Conservation (phyloP, 1,284 basidiomycete species). For the Cryptococcus sp. region DNA sequence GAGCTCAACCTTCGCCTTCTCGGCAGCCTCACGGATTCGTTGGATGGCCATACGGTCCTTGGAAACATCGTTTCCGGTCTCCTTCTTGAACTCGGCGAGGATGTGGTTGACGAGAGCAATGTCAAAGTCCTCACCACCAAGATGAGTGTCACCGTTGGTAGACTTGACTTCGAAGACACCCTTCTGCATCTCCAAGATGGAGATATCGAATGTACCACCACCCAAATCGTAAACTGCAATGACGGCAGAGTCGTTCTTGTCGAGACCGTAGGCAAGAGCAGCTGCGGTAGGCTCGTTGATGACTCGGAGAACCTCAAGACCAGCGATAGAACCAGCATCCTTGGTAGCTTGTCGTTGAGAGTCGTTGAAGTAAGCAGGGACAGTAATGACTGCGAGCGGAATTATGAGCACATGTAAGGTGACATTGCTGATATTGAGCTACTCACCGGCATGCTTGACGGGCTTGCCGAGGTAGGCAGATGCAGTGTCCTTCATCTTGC, state of each 20-base stretch:
- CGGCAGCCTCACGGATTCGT: slow-evolving; percentile 96
- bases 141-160: slow-evolving; percentile 97
- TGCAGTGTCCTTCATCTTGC: slow-evolving; percentile 95
- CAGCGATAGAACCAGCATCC: slow-evolving; percentile 94
- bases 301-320: slow-evolving; percentile 94
- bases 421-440: too few relatives aligned
- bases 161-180: slow-evolving; percentile 99
- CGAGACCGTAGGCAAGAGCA: slow-evolving; percentile 94
- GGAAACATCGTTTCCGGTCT: slow-evolving; percentile 76
- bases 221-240: slow-evolving; percentile 97
- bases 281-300: slow-evolving; percentile 99
- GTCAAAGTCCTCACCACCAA: slow-evolving; percentile 98
- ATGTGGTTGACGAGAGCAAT: slow-evolving; percentile 86
- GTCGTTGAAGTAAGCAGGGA: slow-evolving; percentile 98
- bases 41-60: slow-evolving; percentile 97
- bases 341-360: slow-evolving; percentile 98
- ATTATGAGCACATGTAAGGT: slow-evolving; percentile 3
- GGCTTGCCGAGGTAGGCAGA: slow-evolving; percentile 89
- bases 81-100: slow-evolving; percentile 92
- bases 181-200: slow-evolving; percentile 98
- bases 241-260: slow-evolving; percentile 73
- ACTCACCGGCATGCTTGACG: slow-evolving; percentile 74
- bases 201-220: slow-evolving; percentile 96
- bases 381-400: slow-evolving; percentile 75
- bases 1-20: slow-evolving; percentile 98